phyloP scores from a whole-genome alignment of 73 alveolate species.

The Symbiodinium natans region DNA sequence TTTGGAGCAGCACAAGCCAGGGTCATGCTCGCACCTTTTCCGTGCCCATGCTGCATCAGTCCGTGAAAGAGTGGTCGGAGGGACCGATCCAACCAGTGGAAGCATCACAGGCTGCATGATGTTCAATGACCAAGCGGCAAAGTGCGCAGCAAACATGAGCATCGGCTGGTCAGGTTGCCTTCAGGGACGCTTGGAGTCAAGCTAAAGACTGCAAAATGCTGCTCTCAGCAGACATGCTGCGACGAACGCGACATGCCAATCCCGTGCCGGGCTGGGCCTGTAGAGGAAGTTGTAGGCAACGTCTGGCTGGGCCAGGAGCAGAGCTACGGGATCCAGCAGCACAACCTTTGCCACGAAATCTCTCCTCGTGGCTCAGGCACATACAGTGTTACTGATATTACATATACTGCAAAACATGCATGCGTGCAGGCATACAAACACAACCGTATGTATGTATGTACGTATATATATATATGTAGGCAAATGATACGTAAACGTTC shows the following conservation, averaged over 20 bases:
- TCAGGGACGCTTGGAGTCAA: neutral
- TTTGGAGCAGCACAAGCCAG: no score
- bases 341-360: constrained; percentile 49
- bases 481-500: no score
- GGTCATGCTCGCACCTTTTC: no score
- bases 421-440: no score
- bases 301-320: constrained; percentile 85
- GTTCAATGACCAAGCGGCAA: constrained; percentile 65
- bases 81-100: no score
- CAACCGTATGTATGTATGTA: no score
- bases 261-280: constrained; percentile 25
- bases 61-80: no score
- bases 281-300: constrained; percentile 88
- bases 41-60: no score
- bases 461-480: no score
- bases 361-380: constrained; percentile 42
- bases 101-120: no score
- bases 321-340: constrained; percentile 58
- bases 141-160: constrained; percentile 60
- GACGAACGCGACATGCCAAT: no score
- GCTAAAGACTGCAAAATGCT: neutral
- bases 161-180: constrained; percentile 88
- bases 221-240: no score
- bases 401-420: neutral
- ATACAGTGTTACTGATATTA: neutral